Evolutionary conservation across 148 eudicot genomes (phyloP).

Genomic region (Talinum fruticosum): DNA sequence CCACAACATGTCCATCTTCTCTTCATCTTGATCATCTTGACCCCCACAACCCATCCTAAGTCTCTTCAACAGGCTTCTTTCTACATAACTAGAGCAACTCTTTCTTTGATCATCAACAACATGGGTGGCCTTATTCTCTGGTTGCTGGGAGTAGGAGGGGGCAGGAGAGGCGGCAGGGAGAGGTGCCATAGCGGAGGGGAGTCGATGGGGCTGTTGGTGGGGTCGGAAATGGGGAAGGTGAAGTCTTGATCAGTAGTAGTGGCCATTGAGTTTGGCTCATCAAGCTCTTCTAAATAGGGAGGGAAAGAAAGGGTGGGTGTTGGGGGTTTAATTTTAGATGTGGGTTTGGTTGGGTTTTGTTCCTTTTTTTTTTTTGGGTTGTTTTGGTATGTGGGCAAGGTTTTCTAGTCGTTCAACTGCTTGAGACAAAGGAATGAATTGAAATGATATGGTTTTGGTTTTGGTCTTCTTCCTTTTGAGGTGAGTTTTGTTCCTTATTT

Average conservation of each 20-base stretch:
- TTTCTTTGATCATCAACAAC: constrained; percentile 17
- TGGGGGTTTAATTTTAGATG: constrained; percentile 1
- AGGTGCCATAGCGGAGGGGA: constrained; percentile 54
- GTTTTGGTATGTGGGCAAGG: not conserved
- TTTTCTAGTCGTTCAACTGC: not conserved
- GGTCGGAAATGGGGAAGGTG: constrained; percentile 41
- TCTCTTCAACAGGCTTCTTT: constrained; percentile 17
- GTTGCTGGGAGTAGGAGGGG: constrained; percentile 12
- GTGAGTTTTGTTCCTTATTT: not conserved
- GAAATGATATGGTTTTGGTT: not conserved
- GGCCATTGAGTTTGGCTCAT: constrained; percentile 29
- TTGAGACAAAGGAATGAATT: not conserved
- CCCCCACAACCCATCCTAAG: constrained; percentile 1
- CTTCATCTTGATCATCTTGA: constrained; percentile 26
- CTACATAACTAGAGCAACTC: constrained; percentile 42
- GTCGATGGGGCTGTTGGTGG: constrained; percentile 28
- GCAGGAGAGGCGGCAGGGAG: constrained; percentile 32
- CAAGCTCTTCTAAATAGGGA: not conserved
- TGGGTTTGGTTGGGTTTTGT: not conserved
- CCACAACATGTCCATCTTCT: constrained; percentile 59
- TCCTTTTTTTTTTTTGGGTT: not conserved
- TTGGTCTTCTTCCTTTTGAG: not conserved
- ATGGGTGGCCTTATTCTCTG: not conserved
- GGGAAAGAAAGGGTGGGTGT: not conserved
- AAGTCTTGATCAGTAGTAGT: constrained; percentile 39